phyloP scores from a whole-genome alignment of 176 grass and related monocot species.

The Sorghum bicolor region Sorghum_bicolor_NCBIv3 NC_012872.2:65806501-65807000 shows the following conservation, averaged over 20 bases:
- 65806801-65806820: neutral
- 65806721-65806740: neutral
- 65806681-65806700: neutral
- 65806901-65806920: constrained; percentile 78
- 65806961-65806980: constrained; percentile 17
- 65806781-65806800: neutral
- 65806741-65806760: neutral
- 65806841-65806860: constrained; percentile 15
- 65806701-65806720: neutral
- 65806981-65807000: neutral
- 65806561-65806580: constrained; percentile 60
- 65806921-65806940: constrained; percentile 90
- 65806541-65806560: constrained; percentile 69
- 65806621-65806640: constrained; percentile 40
- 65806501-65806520: constrained; percentile 58
- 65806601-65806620: constrained; percentile 67
- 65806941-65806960: constrained; percentile 70
- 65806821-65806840: neutral
- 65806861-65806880: constrained; percentile 76
- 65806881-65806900: constrained; percentile 68
- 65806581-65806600: constrained; percentile 55
- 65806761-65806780: neutral
- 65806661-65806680: constrained; percentile 2
- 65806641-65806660: constrained; percentile 30
- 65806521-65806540: constrained; percentile 66